Evolutionary conservation across 441 rosid genomes (phyloP), one percentile per base, ranked within the genome.

Genomic region (Macaranga tanarius): DNA sequence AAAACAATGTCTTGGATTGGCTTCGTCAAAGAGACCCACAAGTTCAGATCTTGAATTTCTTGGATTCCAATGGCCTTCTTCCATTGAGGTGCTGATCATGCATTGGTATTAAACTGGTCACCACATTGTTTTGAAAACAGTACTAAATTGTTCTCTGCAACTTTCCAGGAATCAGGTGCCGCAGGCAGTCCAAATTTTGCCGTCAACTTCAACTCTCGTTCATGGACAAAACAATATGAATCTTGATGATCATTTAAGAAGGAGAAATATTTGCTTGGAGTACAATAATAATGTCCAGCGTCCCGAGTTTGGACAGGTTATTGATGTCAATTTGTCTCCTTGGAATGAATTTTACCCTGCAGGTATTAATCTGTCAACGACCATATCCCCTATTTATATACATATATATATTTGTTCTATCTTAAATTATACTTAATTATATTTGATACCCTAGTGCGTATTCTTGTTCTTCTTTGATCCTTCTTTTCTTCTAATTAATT

Each of bases 311-410:
- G 80, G 84, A 70, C 81, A 76, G 63, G 61, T 60, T 20, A 75
- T 65, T 38, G 80, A 78, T 17, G 77, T 62, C 62, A 77, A 82
- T 75, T 55, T 59, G 77, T 73, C 75, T 56, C 69, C 80, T 15
- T 81, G 87, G 84, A 73, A 73, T 60, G 75, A 75, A 4, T 72
- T 83, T 58, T 81, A 75, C 54, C 70, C 80, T 22, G 31, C 85
- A 74, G 81, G 82, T 77, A 28, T 40, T 12, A 3, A 28, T 48
- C 5, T 6, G 4, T 6, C 7, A n/a, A 1, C 20, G 0, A 10
- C 8, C 10, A 22, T 22, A 22, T 23, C 11, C 23, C 4, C n/a
- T n/a, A n/a, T n/a, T n/a, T n/a, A n/a, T n/a, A n/a, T n/a, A n/a
- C n/a, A n/a, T n/a, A n/a, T n/a, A n/a, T n/a, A n/a, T n/a, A n/a